Percentiles rank a stretch among this genome's conserved stretches.
Conservation (phyloP, 1,284 basidiomycete genomes). For the Ustilago loliicola region DNA sequence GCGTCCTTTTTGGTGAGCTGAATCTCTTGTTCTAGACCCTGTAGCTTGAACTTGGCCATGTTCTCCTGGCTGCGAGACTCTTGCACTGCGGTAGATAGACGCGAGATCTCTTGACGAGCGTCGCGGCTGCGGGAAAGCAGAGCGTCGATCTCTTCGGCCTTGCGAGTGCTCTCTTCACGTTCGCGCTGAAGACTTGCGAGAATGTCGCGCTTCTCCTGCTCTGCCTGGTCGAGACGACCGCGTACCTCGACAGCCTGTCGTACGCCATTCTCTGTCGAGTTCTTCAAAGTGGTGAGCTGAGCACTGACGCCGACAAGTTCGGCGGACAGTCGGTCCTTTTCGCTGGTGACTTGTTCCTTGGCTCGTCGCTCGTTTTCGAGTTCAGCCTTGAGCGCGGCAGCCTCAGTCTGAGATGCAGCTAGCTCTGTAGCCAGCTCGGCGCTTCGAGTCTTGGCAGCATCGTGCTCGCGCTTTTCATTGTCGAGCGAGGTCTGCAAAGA, state of each 20-base stretch:
- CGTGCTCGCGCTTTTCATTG: constrained; percentile 41
- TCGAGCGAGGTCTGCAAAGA: constrained; percentile 40
- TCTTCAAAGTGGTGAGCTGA: constrained; percentile 47
- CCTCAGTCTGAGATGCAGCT: constrained; percentile 35
- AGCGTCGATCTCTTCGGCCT: constrained; percentile 59
- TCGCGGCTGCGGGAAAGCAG: constrained; percentile 53
- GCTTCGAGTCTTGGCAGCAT: constrained; percentile 37
- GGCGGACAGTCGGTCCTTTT: constrained; percentile 45
- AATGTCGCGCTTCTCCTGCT: constrained; percentile 67
- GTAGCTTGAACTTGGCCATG: constrained; percentile 78
- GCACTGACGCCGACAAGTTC: constrained; percentile 52
- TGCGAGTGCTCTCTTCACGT: constrained; percentile 59
- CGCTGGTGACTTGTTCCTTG: constrained; percentile 47
- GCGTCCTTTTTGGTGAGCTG: constrained; percentile 79
- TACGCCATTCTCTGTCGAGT: constrained; percentile 48
- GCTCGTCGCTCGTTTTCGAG: constrained; percentile 47
- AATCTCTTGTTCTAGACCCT: constrained; percentile 83
- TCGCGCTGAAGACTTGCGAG: constrained; percentile 66
- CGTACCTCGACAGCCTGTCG: constrained; percentile 50
- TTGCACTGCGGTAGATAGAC: constrained; percentile 58
- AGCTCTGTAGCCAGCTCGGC: constrained; percentile 35
- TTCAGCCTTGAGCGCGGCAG: constrained; percentile 39
- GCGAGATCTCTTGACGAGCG: constrained; percentile 58
- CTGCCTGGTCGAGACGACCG: constrained; percentile 53
- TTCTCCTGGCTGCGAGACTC: constrained; percentile 58